These are phyloP conservation scores for Verticillium nonalfalfae DNA, from an alignment of 2,329 filamentous ascomycete species.

Conservation along the genomic window DNA sequence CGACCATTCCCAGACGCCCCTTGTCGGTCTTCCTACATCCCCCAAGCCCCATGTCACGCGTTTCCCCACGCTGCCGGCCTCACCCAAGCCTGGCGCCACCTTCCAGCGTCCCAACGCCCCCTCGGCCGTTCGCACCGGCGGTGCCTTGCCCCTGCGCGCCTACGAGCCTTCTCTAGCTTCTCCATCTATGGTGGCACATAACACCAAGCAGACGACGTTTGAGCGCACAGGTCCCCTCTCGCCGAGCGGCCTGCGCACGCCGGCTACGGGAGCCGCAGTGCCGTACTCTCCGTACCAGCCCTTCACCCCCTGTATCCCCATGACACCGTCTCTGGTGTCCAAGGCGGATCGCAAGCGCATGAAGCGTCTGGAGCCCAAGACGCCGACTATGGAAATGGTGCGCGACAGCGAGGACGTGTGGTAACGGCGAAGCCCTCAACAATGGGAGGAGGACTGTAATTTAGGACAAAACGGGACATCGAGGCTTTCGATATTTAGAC, in stretches of 20 bases:
- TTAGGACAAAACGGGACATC: not conserved
- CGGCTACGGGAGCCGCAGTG: conserved; percentile 53
- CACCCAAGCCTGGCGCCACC: conserved; percentile 43
- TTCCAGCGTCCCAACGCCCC: conserved; percentile 42
- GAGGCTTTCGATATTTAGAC: not conserved
- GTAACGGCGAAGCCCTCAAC: conserved; percentile 24
- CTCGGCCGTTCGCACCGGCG: conserved; percentile 49
- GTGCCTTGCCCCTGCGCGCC: conserved; percentile 52
- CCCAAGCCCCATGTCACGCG: conserved; percentile 29
- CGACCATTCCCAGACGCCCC: conserved; percentile 41
- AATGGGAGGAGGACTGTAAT: not conserved
- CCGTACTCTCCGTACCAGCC: conserved; percentile 79
- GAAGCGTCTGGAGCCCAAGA: conserved; percentile 58
- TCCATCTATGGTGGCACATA: conserved; percentile 37
- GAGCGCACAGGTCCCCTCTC: conserved; percentile 49
- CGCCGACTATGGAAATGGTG: conserved; percentile 57
- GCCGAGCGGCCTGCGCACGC: conserved; percentile 50
- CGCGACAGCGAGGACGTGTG: conserved; percentile 57
- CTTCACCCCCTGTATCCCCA: conserved; percentile 66
- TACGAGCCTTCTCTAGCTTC: conserved; percentile 52
- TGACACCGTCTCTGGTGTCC: conserved; percentile 70
- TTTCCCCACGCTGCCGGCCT: conserved; percentile 34
- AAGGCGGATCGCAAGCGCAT: conserved; percentile 64
- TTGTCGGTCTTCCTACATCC: conserved; percentile 44
- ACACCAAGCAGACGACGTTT: conserved; percentile 59